Evolutionary conservation across 1,139 yeast genomes (phyloP).

Genomic region (Zygosaccharomyces pseudobailii): DNA sequence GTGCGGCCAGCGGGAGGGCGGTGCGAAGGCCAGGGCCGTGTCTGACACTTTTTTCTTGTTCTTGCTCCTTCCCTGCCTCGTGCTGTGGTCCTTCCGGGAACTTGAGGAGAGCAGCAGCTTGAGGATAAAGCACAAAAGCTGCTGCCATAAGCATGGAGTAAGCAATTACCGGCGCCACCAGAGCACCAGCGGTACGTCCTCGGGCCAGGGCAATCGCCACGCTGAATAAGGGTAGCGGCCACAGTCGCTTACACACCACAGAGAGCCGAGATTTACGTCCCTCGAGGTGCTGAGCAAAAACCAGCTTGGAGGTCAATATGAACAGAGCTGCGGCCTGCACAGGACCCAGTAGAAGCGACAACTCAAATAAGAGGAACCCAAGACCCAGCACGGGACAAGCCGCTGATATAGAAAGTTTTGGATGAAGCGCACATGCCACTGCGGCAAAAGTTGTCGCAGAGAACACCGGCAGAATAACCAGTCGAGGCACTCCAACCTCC

Average conservation of each 20-base stretch:
- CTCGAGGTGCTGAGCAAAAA: constrained; percentile 1
- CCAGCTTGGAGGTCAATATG: constrained; percentile 16
- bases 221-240: not conserved
- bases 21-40: not conserved
- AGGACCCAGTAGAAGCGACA: constrained; percentile 26
- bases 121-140: not conserved
- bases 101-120: not conserved
- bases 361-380: constrained; percentile 17
- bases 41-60: not conserved
- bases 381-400: constrained; percentile 16
- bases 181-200: constrained; percentile 6
- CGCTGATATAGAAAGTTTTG: constrained; percentile 9
- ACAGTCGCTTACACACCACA: not conserved
- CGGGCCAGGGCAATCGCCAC: constrained; percentile 1
- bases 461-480: constrained; percentile 29
- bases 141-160: not conserved
- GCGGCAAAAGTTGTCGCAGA: constrained; percentile 22
- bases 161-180: constrained; percentile 6
- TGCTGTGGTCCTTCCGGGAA: not conserved
- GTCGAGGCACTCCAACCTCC: constrained; percentile 9
- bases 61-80: constrained; percentile 1
- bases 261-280: constrained; percentile 2
- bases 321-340: constrained; percentile 27
- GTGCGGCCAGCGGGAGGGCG: constrained; percentile 5
- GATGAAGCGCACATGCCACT: constrained; percentile 10